A percentile compares a stretch with the other conserved stretches of the same genome.
Evolutionary conservation across 2,329 filamentous ascomycete species (phyloP).

Genomic region (Pseudopithomyces chartarum): DNA sequence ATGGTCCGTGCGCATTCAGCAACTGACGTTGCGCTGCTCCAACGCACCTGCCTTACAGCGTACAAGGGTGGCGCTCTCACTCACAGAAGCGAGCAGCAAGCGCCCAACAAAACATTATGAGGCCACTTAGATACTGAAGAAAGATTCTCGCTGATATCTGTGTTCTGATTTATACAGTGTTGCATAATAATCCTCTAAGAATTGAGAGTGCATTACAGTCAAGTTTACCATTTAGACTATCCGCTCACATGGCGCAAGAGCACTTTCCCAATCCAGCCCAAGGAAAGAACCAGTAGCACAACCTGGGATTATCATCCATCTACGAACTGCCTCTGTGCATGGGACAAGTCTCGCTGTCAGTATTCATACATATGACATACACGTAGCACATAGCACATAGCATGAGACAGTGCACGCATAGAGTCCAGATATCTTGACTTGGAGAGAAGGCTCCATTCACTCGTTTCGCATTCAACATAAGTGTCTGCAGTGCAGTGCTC

Average conservation of each 20-base stretch:
- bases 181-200: background rate
- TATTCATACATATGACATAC: background rate
- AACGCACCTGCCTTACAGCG: background rate
- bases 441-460: background rate
- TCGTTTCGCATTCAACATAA: slow-evolving; percentile 8
- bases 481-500: slow-evolving; percentile 4
- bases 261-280: background rate
- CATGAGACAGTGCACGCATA: too few relatives aligned
- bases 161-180: too few relatives aligned
- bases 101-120: too few relatives aligned
- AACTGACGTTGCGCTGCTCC: background rate
- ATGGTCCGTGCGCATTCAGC: background rate
- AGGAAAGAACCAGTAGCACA: background rate
- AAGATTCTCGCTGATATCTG: too few relatives aligned
- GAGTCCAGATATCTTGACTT: too few relatives aligned
- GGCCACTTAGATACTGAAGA: too few relatives aligned
- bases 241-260: background rate
- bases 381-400: too few relatives aligned
- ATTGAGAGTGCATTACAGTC: too few relatives aligned
- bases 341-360: background rate
- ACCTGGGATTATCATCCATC: too few relatives aligned
- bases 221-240: background rate
- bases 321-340: too few relatives aligned
- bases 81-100: too few relatives aligned
- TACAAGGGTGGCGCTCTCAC: background rate